Percentiles rank a stretch among this genome's conserved stretches.
Evolutionary conservation across 345 rosid species (phyloP).

Genomic region (Euphorbia tirucalli): DNA sequence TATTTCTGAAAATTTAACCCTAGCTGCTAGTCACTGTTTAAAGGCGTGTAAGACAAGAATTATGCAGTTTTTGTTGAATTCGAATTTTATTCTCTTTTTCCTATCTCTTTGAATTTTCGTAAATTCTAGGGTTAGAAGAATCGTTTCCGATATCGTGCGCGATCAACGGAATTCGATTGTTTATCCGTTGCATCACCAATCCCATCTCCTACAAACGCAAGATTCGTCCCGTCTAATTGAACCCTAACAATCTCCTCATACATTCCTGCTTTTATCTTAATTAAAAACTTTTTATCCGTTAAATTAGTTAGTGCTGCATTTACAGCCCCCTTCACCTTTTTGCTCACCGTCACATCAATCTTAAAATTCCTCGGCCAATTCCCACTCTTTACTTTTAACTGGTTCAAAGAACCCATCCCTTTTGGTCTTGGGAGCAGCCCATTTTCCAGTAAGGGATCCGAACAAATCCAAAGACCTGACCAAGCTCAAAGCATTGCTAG

Average conservation of each 20-base stretch:
- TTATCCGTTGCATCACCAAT: too few relatives aligned
- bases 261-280: constrained; percentile 56
- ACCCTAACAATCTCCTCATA: constrained; percentile 74
- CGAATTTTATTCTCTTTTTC: too few relatives aligned
- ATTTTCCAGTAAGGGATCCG: constrained; percentile 42
- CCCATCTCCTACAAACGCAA: constrained; percentile 78
- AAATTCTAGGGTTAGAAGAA: too few relatives aligned
- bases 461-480: constrained; percentile 50
- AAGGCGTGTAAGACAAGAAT: too few relatives aligned
- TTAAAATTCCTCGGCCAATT: constrained; percentile 35
- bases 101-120: too few relatives aligned
- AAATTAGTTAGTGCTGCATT: constrained; percentile 60
- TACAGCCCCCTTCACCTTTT: constrained; percentile 55
- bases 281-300: constrained; percentile 40
- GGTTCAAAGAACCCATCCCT: constrained; percentile 48
- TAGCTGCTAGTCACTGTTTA: too few relatives aligned
- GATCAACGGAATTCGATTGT: too few relatives aligned
- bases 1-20: too few relatives aligned
- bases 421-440: constrained; percentile 70
- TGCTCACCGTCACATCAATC: constrained; percentile 66
- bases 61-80: too few relatives aligned
- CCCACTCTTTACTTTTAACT: background rate
- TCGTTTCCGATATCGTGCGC: too few relatives aligned
- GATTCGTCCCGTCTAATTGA: constrained; percentile 69
- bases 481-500: constrained; percentile 77